phyloP scores from a whole-genome alignment of 1,284 basidiomycete genomes.

The Stereum hirsutum region DNA sequence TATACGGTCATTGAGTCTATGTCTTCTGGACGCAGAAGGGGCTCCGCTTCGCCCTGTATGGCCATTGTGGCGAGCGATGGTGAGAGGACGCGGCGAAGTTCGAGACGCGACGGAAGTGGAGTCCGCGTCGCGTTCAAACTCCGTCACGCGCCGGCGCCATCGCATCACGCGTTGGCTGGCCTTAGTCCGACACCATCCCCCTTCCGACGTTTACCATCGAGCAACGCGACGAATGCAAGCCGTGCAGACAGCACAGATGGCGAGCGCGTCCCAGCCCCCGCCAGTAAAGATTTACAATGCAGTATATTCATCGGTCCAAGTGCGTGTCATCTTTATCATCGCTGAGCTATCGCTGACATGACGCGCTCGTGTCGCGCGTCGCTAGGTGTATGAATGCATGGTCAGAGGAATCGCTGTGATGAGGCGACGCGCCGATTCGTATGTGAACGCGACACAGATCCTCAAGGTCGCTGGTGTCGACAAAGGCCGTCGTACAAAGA shows the following conservation, averaged over 20 bases:
- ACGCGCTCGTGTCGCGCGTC: conserved; percentile 29
- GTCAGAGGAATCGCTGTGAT: conserved; percentile 98
- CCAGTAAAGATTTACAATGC: conserved; percentile 84
- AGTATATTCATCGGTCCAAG: conserved; percentile 82
- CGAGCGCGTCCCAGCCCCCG: conserved; percentile 31
- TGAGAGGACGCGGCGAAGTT: not conserved
- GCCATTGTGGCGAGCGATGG: not conserved
- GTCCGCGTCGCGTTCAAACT: conserved; percentile 9
- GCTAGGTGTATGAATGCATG: conserved; percentile 90
- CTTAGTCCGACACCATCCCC: not conserved
- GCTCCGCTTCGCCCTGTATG: conserved; percentile 17
- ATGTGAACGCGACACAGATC: conserved; percentile 97
- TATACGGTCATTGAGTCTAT: conserved; percentile 53
- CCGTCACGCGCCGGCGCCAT: conserved; percentile 9
- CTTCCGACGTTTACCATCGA: conserved; percentile 1
- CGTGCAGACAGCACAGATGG: conserved; percentile 27
- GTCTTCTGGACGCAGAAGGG: conserved; percentile 31
- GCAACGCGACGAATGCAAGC: conserved; percentile 4
- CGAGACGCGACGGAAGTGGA: not conserved
- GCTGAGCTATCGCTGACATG: conserved; percentile 6
- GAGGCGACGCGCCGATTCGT: conserved; percentile 91
- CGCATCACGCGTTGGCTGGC: not conserved
- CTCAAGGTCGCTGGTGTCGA: conserved; percentile 98
- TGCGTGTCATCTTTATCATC: conserved; percentile 23
- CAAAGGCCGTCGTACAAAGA: conserved; percentile 95